These are phyloP conservation scores for Teratosphaeria nubilosa DNA, from an alignment of 2,329 filamentous ascomycete species.

Conservation along the genomic window DNA sequence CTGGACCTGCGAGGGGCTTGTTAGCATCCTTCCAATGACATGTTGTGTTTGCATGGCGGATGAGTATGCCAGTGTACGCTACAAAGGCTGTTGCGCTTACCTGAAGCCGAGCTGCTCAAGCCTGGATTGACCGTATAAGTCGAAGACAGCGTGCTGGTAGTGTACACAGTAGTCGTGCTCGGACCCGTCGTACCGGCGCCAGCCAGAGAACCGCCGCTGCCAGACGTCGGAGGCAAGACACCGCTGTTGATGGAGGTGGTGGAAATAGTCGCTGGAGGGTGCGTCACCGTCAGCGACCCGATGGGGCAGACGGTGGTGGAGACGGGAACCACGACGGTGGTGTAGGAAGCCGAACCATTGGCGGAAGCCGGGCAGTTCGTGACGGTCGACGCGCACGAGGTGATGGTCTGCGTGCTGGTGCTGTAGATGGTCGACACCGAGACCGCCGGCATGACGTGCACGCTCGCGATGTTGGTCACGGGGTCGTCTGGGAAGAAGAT, in stretches of 20 bases:
- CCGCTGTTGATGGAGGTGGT: background rate
- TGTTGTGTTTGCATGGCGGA: background rate
- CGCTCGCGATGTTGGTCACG: background rate
- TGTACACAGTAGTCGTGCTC: background rate
- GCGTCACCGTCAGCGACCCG: background rate
- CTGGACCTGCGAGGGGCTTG: background rate
- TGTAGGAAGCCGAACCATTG: background rate
- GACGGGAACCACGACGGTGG: background rate
- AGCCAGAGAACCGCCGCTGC: background rate
- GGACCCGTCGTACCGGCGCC: background rate
- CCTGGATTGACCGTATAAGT: background rate
- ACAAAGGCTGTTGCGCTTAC: background rate
- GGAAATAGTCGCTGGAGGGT: background rate
- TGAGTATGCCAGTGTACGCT: background rate
- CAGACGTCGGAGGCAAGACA: background rate
- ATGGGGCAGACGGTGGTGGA: background rate
- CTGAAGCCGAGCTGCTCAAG: background rate
- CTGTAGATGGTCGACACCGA: constrained; percentile 11
- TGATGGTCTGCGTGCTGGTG: constrained; percentile 12
- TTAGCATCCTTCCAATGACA: background rate
- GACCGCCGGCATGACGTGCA: background rate
- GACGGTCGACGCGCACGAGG: constrained; percentile 10
- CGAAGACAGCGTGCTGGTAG: background rate
- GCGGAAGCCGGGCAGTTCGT: constrained; percentile 14
- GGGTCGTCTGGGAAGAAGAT: background rate